Evolutionary conservation across 23 red algal genomes (phyloP), one percentile per base, ranked within the genome.

Genomic region (Agarophyton chilense): DNA sequence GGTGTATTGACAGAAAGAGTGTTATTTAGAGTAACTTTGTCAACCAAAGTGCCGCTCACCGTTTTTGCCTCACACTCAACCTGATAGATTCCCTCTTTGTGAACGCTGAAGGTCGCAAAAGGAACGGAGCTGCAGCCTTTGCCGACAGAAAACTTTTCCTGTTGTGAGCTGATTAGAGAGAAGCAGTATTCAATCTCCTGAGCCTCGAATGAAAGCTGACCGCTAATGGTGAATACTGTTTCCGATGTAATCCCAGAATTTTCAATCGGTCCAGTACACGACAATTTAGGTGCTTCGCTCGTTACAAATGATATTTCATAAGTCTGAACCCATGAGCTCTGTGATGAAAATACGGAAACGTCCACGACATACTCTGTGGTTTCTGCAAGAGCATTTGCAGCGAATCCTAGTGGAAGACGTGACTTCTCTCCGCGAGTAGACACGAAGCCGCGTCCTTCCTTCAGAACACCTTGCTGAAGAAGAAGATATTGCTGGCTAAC

Each of bases 161-260:
- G 9, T 41, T n/a, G 24, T 46, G 33, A 57, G 32, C 45, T 57
- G 42, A 77, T 36, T n/a, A 88, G n/a, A 60, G 51, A 61, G 43
- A 88, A 88, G 68, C 84, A 88, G 33, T 88, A 88, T 75, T 88
- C 84, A 22, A 88, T 77, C 34, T 56, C 57, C 28, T 88, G 72
- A 11, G 65, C 33, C 45, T 88, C 84, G 21, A 77, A 88, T 21
- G 84, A 45, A 64, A 88, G 65, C 53, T 88, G 68, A 19, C 60
- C 84, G 28, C 46, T 60, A 25, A 88, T 75, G 0, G 39, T 61
- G 50, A 88, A 78, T 35, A 56, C 54, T 45, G 84, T 76, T 63
- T 88, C 84, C 41, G 65, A 88, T 44, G 72, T 46, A 4, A 52
- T 88, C 50, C 84, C 84, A 29, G 51, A 40, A 14, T 63, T 57